A percentile compares a stretch with the other conserved stretches of the same genome.
phyloP scores from a whole-genome alignment of 129 eudicot genomes.

The Escallonia herrerae region DNA sequence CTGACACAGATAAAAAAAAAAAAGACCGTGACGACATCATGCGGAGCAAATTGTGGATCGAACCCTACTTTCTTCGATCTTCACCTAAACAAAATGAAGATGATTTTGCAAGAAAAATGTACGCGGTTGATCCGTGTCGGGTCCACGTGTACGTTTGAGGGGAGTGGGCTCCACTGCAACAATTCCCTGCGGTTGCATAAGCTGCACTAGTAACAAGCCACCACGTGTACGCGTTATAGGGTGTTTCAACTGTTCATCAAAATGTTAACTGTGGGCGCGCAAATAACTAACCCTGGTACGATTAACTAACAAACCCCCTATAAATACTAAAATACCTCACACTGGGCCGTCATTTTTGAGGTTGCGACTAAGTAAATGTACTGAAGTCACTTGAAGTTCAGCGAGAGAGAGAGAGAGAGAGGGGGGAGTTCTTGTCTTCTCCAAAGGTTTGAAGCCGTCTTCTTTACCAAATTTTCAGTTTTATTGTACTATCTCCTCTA shows the following conservation, averaged over 20 bases:
- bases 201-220: not conserved
- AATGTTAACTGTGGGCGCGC: conserved; percentile 4
- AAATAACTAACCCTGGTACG: conserved; percentile 5
- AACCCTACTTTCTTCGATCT: too few species aligned
- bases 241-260: not conserved
- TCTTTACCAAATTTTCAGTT: not conserved
- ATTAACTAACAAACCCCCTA: not conserved
- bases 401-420: not conserved
- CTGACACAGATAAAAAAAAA: too few species aligned
- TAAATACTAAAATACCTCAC: not conserved
- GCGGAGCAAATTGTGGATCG: too few species aligned
- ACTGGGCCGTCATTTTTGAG: not conserved
- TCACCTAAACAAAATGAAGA: too few species aligned
- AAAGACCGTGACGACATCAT: too few species aligned
- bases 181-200: not conserved
- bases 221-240: conserved; percentile 3
- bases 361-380: not conserved
- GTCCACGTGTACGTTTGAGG: too few species aligned
- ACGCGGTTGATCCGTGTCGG: not conserved
- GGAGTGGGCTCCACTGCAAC: not conserved
- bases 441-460: conserved; percentile 9
- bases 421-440: not conserved
- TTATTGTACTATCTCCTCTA: not conserved
- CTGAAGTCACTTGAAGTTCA: not conserved
- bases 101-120: too few species aligned